A percentile compares a stretch with the other conserved stretches of the same genome.
phyloP scores from a whole-genome alignment of 331 rosid genomes.

The Pyrus hybrid region DNA sequence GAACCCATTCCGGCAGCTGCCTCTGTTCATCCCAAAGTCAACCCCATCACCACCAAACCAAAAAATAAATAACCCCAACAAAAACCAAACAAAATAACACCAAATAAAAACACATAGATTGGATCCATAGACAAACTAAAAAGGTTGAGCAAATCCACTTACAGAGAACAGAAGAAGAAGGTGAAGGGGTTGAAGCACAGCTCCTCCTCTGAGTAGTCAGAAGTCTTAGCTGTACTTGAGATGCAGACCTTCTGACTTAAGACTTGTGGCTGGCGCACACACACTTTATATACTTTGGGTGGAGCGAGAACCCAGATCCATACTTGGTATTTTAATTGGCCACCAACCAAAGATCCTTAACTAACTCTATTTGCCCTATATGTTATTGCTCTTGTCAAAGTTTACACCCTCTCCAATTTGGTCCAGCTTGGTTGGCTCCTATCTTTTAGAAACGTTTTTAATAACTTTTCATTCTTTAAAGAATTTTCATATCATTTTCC shows the following conservation, averaged over 20 bases:
- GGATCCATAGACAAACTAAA: not conserved
- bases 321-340: not conserved
- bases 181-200: not conserved
- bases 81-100: not conserved
- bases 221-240: not conserved
- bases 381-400: not conserved
- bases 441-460: not conserved
- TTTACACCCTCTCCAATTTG: not conserved
- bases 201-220: not conserved
- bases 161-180: conserved; percentile 9
- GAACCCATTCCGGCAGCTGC: conserved; percentile 49
- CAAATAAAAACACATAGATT: not conserved
- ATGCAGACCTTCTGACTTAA: not conserved
- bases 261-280: not conserved
- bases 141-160: not conserved
- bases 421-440: not conserved
- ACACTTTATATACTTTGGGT: not conserved
- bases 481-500: not conserved
- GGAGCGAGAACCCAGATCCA: not conserved
- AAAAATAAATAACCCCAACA: not conserved
- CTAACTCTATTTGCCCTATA: not conserved
- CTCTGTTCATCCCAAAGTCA: conserved; percentile 21
- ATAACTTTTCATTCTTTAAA: not conserved
- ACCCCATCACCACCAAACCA: not conserved
- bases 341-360: not conserved